Conservation (phyloP, 257 asterid genomes). For the Eustoma russellianum region DNA sequence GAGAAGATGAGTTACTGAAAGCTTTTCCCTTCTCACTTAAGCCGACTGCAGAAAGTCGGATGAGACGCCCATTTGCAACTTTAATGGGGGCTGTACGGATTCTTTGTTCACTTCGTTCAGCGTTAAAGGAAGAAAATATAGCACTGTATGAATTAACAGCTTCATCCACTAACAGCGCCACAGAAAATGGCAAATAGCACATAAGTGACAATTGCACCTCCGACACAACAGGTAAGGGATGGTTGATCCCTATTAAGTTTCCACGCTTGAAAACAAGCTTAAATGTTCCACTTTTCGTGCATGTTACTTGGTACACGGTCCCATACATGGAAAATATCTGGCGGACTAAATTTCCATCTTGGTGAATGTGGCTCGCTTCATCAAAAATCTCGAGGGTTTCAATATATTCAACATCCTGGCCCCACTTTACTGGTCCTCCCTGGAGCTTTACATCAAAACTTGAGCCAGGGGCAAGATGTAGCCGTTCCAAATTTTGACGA, state of each 20-base stretch:
- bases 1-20: constrained; percentile 84
- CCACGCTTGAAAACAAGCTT: constrained; percentile 68
- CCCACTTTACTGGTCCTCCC: constrained; percentile 90
- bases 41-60: constrained; percentile 76
- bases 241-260: constrained; percentile 66
- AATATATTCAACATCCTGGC: constrained; percentile 55
- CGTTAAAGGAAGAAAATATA: constrained; percentile 53
- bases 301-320: constrained; percentile 53
- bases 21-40: constrained; percentile 60
- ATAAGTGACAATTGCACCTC: constrained; percentile 53
- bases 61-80: constrained; percentile 77
- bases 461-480: constrained; percentile 73
- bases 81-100: constrained; percentile 54
- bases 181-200: constrained; percentile 67
- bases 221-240: constrained; percentile 62
- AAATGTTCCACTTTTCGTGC: constrained; percentile 56
- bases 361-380: constrained; percentile 24
- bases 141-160: constrained; percentile 42
- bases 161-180: constrained; percentile 66
- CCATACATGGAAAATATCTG: constrained; percentile 38
- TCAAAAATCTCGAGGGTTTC: constrained; percentile 25
- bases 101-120: constrained; percentile 54
- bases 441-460: constrained; percentile 59
- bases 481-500: constrained; percentile 37
- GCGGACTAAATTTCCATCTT: constrained; percentile 22